Percentiles rank a stretch among this genome's conserved stretches.
These are phyloP conservation scores for Eremothecium coryli DNA, from an alignment of 1,139 yeast species.

Conservation along the genomic window DNA sequence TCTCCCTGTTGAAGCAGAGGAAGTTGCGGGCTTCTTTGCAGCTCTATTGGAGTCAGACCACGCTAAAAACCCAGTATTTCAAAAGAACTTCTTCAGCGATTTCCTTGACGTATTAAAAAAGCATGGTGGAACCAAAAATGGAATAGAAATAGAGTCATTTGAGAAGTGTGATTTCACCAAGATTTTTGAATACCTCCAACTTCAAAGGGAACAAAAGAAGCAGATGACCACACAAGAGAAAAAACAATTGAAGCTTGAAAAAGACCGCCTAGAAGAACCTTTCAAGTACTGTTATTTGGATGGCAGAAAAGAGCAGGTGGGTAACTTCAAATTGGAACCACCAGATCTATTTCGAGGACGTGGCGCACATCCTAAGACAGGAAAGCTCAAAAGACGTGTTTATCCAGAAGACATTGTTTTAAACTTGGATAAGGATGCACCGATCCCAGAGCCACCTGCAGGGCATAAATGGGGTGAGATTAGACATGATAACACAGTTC, in stretches of 20 bases:
- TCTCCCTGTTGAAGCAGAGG: conserved; percentile 78
- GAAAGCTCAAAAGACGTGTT: conserved; percentile 75
- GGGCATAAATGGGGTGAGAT: conserved; percentile 92
- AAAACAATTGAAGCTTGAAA: conserved; percentile 60
- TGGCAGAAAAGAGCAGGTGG: conserved; percentile 87
- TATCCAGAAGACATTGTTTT: conserved; percentile 81
- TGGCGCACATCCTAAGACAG: conserved; percentile 95
- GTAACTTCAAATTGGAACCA: conserved; percentile 90
- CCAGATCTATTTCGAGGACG: conserved; percentile 95
- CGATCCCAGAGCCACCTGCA: conserved; percentile 71
- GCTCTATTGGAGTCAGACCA: conserved; percentile 86
- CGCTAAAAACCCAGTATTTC: conserved; percentile 78
- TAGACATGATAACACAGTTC: conserved; percentile 78
- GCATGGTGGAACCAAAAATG: conserved; percentile 47
- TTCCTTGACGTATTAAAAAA: conserved; percentile 62
- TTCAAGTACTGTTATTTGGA: conserved; percentile 72
- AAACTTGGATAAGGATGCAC: conserved; percentile 65
- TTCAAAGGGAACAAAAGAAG: conserved; percentile 64
- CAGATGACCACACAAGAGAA: conserved; percentile 60
- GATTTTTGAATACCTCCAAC: conserved; percentile 66
- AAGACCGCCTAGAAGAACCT: conserved; percentile 69
- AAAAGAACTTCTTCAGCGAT: conserved; percentile 76
- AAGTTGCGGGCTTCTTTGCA: conserved; percentile 91
- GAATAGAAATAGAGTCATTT: conserved; percentile 48
- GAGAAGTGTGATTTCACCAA: conserved; percentile 68